These are phyloP conservation scores for Nannochloris sp. DNA, from an alignment of 139 green algal species.

Conservation along the genomic window DNA sequence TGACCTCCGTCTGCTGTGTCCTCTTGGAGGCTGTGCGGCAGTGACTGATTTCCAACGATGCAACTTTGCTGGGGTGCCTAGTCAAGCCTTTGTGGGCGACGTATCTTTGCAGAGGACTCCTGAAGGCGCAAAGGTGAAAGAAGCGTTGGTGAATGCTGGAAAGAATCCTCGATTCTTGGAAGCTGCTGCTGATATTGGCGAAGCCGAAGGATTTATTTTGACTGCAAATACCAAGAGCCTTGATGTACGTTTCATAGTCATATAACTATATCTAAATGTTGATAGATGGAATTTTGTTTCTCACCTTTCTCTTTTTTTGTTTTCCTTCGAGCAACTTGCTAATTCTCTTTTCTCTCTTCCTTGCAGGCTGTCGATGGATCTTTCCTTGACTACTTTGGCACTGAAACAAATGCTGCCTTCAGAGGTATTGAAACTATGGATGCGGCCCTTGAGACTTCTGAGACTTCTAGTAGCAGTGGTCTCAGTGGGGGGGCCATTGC, in stretches of 20 bases:
- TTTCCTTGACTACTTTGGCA: conserved; percentile 11
- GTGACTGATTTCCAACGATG: conserved; percentile 9
- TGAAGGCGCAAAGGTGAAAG: conserved; percentile 1
- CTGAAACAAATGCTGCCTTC: not conserved
- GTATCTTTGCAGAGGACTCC: conserved; percentile 17
- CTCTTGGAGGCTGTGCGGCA: conserved; percentile 4
- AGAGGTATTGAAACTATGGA: not conserved
- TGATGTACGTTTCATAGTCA: not conserved
- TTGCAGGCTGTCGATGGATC: not conserved
- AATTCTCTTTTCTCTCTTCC: not conserved
- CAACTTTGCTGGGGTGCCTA: conserved; percentile 9
- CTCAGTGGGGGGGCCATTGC: conserved; percentile 1
- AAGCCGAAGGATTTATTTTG: not conserved
- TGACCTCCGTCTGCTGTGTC: conserved; percentile 24
- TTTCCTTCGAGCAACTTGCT: not conserved
- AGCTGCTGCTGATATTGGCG: not conserved
- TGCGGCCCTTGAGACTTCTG: not conserved
- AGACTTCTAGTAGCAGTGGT: not conserved
- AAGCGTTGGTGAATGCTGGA: not conserved
- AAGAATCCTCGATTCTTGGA: not conserved
- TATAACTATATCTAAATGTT: too few relatives aligned
- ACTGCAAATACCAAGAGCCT: not conserved
- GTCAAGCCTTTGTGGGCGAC: conserved; percentile 20
- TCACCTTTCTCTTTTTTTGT: not conserved
- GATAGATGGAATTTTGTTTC: not conserved